Conservation (phyloP, 441 rosid genomes). For the Bocquillonia castaneifolia region DNA sequence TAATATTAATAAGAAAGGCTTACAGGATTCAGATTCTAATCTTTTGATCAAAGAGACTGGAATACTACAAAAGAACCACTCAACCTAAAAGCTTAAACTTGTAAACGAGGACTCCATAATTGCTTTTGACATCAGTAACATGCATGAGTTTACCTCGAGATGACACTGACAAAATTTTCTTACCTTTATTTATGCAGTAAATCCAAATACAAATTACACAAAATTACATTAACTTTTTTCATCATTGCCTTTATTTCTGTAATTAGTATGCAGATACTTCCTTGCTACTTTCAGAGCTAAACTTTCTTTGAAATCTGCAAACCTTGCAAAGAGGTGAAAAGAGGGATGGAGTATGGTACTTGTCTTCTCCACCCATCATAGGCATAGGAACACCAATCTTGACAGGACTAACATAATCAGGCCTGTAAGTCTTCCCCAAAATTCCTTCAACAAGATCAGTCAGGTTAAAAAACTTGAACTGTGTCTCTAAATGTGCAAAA, state of each 20-base stretch:
- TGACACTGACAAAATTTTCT: background rate
- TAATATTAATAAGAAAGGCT: too few species aligned
- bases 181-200: constrained; percentile 21
- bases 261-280: constrained; percentile 24
- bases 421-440: constrained; percentile 72
- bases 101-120: too few species aligned
- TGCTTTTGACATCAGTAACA: too few species aligned
- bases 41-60: too few species aligned
- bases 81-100: too few species aligned
- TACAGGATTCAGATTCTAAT: too few species aligned
- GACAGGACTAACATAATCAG: constrained; percentile 63
- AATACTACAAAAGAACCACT: too few species aligned
- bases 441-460: constrained; percentile 68
- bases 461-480: constrained; percentile 57
- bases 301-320: constrained; percentile 55
- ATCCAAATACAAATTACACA: constrained; percentile 10
- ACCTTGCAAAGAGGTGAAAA: constrained; percentile 51
- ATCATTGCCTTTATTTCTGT: constrained; percentile 3
- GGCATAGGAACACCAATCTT: constrained; percentile 83
- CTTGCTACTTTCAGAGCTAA: constrained; percentile 21
- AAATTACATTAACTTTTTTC: background rate
- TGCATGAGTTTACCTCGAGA: too few species aligned
- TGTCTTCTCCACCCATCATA: constrained; percentile 90
- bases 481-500: constrained; percentile 80
- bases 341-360: constrained; percentile 54